These are phyloP conservation scores for Cucumis cinereus DNA, from an alignment of 306 rosid genomes.

Conservation along the genomic window DNA sequence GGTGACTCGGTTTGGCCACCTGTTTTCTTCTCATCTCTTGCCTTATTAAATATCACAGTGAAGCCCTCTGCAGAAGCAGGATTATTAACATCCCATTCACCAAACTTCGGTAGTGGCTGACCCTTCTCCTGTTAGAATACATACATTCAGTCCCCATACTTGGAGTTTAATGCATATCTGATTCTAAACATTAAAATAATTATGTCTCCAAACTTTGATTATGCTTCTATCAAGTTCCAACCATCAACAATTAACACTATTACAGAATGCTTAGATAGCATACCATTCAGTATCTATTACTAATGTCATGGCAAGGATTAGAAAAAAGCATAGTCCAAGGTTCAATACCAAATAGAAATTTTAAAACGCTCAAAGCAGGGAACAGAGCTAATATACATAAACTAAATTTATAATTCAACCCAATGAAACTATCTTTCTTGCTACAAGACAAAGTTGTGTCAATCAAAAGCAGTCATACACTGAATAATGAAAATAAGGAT, in stretches of 20 bases:
- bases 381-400: not conserved
- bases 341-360: not conserved
- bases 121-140: slow-evolving; percentile 62
- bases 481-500: not conserved
- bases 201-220: not conserved
- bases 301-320: not conserved
- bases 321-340: not conserved
- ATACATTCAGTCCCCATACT: not conserved
- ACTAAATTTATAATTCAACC: not conserved
- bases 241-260: not conserved
- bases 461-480: not conserved
- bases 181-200: not conserved
- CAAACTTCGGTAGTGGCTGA: slow-evolving; percentile 89
- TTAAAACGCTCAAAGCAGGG: not conserved
- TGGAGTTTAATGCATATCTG: not conserved
- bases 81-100: slow-evolving; percentile 99
- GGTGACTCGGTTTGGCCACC: slow-evolving; percentile 96
- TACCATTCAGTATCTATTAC: not conserved
- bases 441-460: not conserved
- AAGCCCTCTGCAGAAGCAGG: slow-evolving; percentile 99
- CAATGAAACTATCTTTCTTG: not conserved
- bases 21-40: slow-evolving; percentile 92
- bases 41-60: slow-evolving; percentile 95
- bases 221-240: not conserved
- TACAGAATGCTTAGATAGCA: not conserved